Conservation (phyloP, 768 basidiomycete species). For the Xerocomellus chrysenteron region DNA sequence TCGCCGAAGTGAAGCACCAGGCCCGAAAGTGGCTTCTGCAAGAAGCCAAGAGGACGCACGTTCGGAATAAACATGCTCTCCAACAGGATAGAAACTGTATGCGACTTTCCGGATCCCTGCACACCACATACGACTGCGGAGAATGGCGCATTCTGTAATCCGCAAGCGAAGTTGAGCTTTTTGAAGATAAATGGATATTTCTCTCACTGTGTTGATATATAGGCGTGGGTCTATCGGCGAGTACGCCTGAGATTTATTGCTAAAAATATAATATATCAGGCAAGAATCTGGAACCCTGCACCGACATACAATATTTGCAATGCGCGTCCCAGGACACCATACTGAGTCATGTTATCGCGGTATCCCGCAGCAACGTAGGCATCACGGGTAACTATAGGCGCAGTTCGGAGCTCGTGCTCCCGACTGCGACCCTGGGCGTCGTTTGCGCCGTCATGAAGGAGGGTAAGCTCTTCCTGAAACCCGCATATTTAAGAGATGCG, state of each 20-base stretch:
- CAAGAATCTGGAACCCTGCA: background rate
- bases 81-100: slow-evolving; percentile 64
- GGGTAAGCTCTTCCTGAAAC: slow-evolving; percentile 32
- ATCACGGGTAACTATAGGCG: slow-evolving; percentile 53
- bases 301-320: slow-evolving; percentile 44
- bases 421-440: slow-evolving; percentile 25
- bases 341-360: slow-evolving; percentile 44
- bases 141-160: slow-evolving; percentile 63
- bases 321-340: slow-evolving; percentile 59
- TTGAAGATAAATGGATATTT: background rate
- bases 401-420: slow-evolving; percentile 39
- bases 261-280: slow-evolving; percentile 4
- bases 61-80: slow-evolving; percentile 69
- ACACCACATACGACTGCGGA: slow-evolving; percentile 77
- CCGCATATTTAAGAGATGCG: background rate
- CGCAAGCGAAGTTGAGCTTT: background rate
- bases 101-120: slow-evolving; percentile 75
- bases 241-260: slow-evolving; percentile 32
- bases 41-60: slow-evolving; percentile 46
- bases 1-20: slow-evolving; percentile 72
- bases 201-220: slow-evolving; percentile 65
- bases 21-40: slow-evolving; percentile 56
- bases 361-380: slow-evolving; percentile 41
- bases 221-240: slow-evolving; percentile 48
- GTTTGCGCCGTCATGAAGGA: slow-evolving; percentile 27